phyloP scores from a whole-genome alignment of 1,139 yeast species.

The Magnusiomyces tetraspermus region DNA sequence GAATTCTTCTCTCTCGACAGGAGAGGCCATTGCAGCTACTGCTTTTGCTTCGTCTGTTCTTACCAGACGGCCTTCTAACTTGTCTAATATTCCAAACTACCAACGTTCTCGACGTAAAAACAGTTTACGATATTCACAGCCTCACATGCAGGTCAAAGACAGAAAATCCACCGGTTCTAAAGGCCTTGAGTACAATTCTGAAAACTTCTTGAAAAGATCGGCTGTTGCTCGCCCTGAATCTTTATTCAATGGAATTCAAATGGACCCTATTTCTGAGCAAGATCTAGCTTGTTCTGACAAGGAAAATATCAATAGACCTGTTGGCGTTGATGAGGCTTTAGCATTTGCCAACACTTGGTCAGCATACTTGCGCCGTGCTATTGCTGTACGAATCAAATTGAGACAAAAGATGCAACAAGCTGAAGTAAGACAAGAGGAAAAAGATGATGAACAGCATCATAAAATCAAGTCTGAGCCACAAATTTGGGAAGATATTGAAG shows the following conservation, averaged over 20 bases:
- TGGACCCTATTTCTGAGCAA: not conserved
- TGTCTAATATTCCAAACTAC: not conserved
- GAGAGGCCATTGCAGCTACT: not conserved
- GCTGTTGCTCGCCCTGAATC: constrained; percentile 5
- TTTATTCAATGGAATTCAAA: not conserved
- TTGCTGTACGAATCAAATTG: constrained; percentile 28
- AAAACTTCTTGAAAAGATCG: constrained; percentile 8
- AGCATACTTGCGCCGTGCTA: constrained; percentile 28
- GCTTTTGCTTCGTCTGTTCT: not conserved
- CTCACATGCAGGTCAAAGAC: not conserved
- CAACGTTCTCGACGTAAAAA: not conserved
- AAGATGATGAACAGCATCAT: no score
- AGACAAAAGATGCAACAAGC: constrained; percentile 25
- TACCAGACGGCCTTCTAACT: not conserved
- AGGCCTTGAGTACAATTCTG: not conserved
- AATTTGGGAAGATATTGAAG: not conserved
- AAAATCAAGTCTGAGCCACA: constrained; percentile 18
- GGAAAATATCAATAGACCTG: constrained; percentile 1
- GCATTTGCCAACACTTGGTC: constrained; percentile 32
- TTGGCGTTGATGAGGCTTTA: constrained; percentile 24
- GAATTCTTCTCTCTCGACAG: not conserved
- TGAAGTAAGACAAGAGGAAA: no score
- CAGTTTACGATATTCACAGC: not conserved
- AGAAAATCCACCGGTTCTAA: not conserved
- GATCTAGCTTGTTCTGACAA: constrained; percentile 3